phyloP scores from a whole-genome alignment of 345 rosid genomes.

The Aegle marmelos region DNA sequence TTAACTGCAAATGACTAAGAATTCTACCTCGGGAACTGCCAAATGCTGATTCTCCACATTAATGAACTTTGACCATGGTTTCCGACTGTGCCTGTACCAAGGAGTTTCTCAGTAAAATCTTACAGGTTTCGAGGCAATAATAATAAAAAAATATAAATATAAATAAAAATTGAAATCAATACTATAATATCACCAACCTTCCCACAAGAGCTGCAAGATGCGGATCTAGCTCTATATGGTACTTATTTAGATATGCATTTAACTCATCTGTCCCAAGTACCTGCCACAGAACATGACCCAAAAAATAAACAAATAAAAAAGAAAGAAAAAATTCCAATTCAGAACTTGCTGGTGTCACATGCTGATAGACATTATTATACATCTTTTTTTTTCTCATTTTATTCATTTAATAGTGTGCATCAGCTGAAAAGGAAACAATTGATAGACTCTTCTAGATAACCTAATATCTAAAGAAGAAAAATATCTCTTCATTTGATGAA shows the following conservation, averaged over 20 bases:
- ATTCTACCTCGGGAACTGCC: constrained; percentile 82
- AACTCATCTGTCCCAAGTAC: constrained; percentile 95
- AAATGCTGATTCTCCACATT: constrained; percentile 88
- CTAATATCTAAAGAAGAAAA: not conserved
- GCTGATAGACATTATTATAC: not conserved
- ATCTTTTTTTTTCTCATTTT: not conserved
- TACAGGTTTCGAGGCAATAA: not conserved
- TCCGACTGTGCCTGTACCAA: constrained; percentile 74
- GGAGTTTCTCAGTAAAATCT: constrained; percentile 2
- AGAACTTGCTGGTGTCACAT: not conserved
- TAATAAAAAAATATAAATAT: not conserved
- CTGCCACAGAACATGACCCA: constrained; percentile 30
- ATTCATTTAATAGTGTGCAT: not conserved
- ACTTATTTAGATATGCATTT: constrained; percentile 72
- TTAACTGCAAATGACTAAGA: not conserved
- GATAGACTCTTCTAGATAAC: not conserved
- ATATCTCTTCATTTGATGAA: not conserved
- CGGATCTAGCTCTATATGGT: constrained; percentile 86
- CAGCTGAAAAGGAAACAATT: not conserved
- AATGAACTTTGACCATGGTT: constrained; percentile 89
- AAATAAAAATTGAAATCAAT: not conserved
- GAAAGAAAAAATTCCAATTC: not conserved
- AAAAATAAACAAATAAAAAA: not conserved
- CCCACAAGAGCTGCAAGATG: constrained; percentile 90
- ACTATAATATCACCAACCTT: constrained; percentile 40